Evolutionary conservation across 192 early-diverging fungal species (phyloP), one percentile per base, ranked within the genome.

Genomic region (Backusella sp.): DNA sequence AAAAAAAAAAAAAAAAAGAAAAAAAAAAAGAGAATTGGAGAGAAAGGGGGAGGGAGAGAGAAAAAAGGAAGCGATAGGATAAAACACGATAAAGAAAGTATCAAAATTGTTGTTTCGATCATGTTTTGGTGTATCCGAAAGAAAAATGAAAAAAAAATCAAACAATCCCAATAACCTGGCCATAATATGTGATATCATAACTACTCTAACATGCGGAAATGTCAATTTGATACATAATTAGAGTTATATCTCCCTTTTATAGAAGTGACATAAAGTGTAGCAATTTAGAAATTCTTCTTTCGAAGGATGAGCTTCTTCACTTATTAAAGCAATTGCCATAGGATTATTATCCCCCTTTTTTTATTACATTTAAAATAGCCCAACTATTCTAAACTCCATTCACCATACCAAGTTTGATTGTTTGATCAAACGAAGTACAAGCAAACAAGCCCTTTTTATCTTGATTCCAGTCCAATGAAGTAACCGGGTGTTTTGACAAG

Each of bases 341-440:
- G 42, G 42, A 44, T 44, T 15, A 17, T 14, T 5, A 44, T 17
- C 0, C 5, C 41, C 41, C 42, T 59, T 59, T 59, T 59, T 32
- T 59, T 59, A 59, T 59, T 59, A 59, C n/a, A 11, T 26, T 23
- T 59, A 9, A 53, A 17, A 44, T 17, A 44, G 15, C 11, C 37
- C 14, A n/a, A 49, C 7, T 12, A 56, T 1, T 21, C 26, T 12
- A 62, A 74, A 6, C 39, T 72, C 7, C 37, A 72, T 66, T 52
- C 8, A 92, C 86, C 36, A 90, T 82, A 6, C 91, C 91, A 26
- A 93, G 84, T 39, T 89, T 78, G 19, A 93, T 73, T 4, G 82
- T 77, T 75, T 92, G 90, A 74, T 94, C 92, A 85, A 93, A 94
- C 6, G 88, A 83, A 34, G 86, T 78, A 75, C 86, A 91, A 8